Base-by-base conservation (phyloP, 1,139 yeast species). In the Suhomyces anneliseae region DNA sequence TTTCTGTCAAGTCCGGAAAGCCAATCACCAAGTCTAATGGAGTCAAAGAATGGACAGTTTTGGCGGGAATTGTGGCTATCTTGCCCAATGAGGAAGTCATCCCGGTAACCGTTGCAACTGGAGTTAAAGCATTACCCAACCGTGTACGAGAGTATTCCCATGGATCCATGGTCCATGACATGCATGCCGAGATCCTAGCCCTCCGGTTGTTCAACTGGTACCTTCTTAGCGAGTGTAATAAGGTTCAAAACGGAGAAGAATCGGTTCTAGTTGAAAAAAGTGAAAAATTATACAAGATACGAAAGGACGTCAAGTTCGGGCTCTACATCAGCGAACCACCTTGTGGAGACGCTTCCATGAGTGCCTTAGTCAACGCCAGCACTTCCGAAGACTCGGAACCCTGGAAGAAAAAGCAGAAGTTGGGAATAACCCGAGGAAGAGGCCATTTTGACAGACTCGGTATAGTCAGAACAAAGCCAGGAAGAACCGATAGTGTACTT, bases 341-440 rank as follows among this genome's bases (percentile, higher is more conserved):
- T 0, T 92, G 99, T 70, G 99, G 99, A 1, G 98, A 92, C 62
- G 85, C 90, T 0, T 86, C 95, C 8, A 79, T 90, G 82, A 40
- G 63, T 34, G 54, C 56, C 38, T 39, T 56, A n/a, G 45, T 49
- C 38, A 45, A 40, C 34, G 54, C 24, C 4, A 19, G 24, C 6
- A 6, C 24, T 2, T 4, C 24, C 6, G 24, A 44, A 8, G 52
- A 55, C 10, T 45, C 54, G 49, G 55, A 44, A 38, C 51, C 55
- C 31, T 49, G 56, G 53, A 29, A 38, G 42, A 54, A 42, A 39
- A 47, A 48, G 27, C 44, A 29, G 43, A 50, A 40, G 34, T 44
- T 34, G 34, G 45, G 15, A 26, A 35, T 47, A 6, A 42, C 44
- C 8, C 38, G 97, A 53, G 97, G 98, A 0, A 65, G 97, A 39